These are phyloP conservation scores for Venturia aucupariae DNA, from an alignment of 2,329 filamentous ascomycete genomes.

Conservation along the genomic window DNA sequence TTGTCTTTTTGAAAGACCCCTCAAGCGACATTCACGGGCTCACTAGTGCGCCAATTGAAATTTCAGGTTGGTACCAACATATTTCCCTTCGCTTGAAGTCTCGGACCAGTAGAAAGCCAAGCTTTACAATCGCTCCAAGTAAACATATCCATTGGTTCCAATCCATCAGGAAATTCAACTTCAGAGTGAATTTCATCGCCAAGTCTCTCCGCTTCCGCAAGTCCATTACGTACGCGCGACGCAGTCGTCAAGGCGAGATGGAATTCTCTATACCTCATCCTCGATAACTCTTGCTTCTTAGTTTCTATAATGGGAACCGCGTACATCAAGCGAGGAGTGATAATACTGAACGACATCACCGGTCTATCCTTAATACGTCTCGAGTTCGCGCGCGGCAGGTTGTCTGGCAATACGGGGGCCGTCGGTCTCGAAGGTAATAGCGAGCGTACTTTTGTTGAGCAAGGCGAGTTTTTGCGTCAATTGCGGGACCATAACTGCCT, in stretches of 20 bases:
- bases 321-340: slow-evolving; percentile 18
- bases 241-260: neutral
- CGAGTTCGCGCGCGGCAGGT: neutral
- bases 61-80: neutral
- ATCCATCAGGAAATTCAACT: neutral
- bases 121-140: neutral
- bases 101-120: neutral
- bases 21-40: neutral
- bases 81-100: neutral
- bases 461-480: slow-evolving; percentile 18
- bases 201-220: slow-evolving; percentile 6
- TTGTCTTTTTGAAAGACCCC: too few species aligned
- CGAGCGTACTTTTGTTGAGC: slow-evolving; percentile 23
- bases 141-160: neutral
- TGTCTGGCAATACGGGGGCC: neutral
- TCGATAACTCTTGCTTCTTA: slow-evolving; percentile 12
- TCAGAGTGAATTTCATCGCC: neutral
- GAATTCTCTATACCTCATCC: slow-evolving; percentile 15
- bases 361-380: neutral
- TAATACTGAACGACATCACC: slow-evolving; percentile 3
- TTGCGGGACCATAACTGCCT: slow-evolving; percentile 16
- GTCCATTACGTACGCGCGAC: slow-evolving; percentile 1
- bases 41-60: neutral
- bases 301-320: slow-evolving; percentile 16
- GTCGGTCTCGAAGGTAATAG: slow-evolving; percentile 18